Percentiles rank a stretch among this genome's conserved stretches.
These are phyloP conservation scores for Solanum chiquidenum DNA, from an alignment of 257 asterid species.

Conservation along the genomic window DNA sequence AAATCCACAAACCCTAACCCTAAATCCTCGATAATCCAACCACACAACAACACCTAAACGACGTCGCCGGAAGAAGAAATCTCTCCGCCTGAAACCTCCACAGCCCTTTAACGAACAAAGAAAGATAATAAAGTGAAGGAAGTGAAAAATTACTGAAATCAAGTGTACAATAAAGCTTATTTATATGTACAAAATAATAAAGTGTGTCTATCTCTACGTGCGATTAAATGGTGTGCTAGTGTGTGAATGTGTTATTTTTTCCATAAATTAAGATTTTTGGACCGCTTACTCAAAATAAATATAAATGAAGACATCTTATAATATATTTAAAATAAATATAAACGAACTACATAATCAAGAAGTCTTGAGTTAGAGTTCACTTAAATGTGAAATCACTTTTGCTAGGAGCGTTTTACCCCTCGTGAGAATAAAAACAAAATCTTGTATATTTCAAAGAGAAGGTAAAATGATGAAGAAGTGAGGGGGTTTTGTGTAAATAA, in stretches of 20 bases:
- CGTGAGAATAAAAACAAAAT: too few species aligned
- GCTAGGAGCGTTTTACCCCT: too few species aligned
- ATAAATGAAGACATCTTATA: too few species aligned
- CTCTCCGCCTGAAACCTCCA: neutral
- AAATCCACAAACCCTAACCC: slow-evolving; percentile 13
- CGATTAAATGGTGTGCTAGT: neutral
- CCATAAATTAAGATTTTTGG: neutral
- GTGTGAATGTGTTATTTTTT: neutral
- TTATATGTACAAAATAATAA: neutral
- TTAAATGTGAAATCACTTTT: too few species aligned
- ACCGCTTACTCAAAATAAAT: too few species aligned
- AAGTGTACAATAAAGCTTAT: neutral
- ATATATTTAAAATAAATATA: too few species aligned
- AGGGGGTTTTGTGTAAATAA: neutral
- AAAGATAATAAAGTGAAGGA: neutral
- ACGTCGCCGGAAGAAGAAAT: neutral
- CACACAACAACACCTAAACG: neutral
- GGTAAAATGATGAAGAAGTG: neutral
- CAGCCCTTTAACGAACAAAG: neutral
- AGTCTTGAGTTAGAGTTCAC: neutral
- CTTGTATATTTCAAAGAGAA: too few species aligned
- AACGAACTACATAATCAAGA: too few species aligned
- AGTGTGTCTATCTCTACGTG: neutral
- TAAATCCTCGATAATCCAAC: neutral
- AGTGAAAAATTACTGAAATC: neutral